Conservation (phyloP, 257 asterid species). For the Orobanche coerulescens region DNA sequence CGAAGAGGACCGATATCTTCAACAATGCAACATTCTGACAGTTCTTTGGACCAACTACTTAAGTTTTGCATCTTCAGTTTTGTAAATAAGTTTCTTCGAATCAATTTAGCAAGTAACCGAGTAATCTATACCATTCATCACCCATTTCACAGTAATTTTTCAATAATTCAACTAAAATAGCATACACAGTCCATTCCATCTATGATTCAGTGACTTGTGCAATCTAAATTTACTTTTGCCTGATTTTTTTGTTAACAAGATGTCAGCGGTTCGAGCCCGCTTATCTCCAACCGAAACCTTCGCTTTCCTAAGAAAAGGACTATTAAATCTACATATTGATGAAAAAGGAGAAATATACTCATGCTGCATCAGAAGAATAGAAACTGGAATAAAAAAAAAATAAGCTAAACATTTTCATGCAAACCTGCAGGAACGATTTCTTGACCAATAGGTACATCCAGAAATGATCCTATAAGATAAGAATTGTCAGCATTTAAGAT, state of each 20-base stretch:
- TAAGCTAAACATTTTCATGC: slow-evolving; percentile 16
- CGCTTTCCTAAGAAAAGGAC: no score
- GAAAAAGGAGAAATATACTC: background rate
- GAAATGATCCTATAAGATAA: slow-evolving; percentile 81
- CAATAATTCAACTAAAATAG: slow-evolving; percentile 1
- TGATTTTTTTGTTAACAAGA: no score
- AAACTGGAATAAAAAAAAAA: background rate
- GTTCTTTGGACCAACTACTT: background rate
- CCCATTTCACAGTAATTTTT: background rate
- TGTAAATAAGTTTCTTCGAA: background rate
- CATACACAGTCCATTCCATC: background rate
- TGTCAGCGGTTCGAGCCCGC: no score
- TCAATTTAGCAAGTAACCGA: slow-evolving; percentile 4
- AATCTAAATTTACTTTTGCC: background rate
- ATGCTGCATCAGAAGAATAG: background rate
- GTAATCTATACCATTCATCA: slow-evolving; percentile 3
- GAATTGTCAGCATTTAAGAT: slow-evolving; percentile 52
- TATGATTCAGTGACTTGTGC: background rate
- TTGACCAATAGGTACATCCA: slow-evolving; percentile 94
- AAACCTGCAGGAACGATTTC: slow-evolving; percentile 70
- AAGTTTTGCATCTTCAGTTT: background rate
- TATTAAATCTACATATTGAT: background rate
- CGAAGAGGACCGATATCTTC: background rate
- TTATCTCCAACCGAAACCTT: no score
- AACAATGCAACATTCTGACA: slow-evolving; percentile 8